phyloP scores from a whole-genome alignment of 2,329 filamentous ascomycete genomes.

The Oidium heveae region DNA sequence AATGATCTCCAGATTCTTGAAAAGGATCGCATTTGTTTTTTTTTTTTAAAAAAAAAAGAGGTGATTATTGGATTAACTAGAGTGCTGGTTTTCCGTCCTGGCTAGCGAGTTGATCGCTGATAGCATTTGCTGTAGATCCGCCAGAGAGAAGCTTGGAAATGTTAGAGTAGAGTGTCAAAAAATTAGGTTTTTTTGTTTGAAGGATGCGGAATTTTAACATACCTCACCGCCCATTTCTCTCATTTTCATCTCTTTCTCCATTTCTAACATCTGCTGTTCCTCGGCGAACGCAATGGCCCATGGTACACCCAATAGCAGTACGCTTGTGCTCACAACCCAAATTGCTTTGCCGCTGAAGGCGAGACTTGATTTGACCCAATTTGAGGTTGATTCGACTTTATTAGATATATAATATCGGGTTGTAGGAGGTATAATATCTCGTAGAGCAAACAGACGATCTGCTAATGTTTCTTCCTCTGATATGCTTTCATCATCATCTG shows the following conservation, averaged over 20 bases:
- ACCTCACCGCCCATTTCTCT: conserved; percentile 73
- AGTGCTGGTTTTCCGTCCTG: conserved; percentile 12
- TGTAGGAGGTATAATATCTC: conserved; percentile 51
- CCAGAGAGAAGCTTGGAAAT: conserved; percentile 8
- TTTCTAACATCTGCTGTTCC: conserved; percentile 89
- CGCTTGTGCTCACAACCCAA: conserved; percentile 78
- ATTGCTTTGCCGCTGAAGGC: conserved; percentile 61
- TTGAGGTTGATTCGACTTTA: conserved; percentile 28
- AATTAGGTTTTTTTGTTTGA: neutral
- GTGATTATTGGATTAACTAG: conserved; percentile 3
- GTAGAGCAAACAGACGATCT: conserved; percentile 46
- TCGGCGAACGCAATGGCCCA: conserved; percentile 83
- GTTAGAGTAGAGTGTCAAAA: conserved; percentile 3
- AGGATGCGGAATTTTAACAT: conserved; percentile 1
- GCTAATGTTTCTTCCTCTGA: conserved; percentile 31
- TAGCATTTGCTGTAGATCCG: conserved; percentile 6
- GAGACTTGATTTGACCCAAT: conserved; percentile 32
- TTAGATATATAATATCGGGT: conserved; percentile 42
- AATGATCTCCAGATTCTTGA: no score
- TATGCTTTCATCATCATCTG: conserved; percentile 43
- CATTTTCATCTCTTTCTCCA: conserved; percentile 96
- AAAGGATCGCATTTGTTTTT: no score
- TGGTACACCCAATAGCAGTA: conserved; percentile 72
- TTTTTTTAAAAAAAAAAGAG: no score
- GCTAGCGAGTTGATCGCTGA: conserved; percentile 11